These are phyloP conservation scores for Coniosporium tulheliwenetii DNA, from an alignment of 2,329 filamentous ascomycete genomes.

Conservation along the genomic window DNA sequence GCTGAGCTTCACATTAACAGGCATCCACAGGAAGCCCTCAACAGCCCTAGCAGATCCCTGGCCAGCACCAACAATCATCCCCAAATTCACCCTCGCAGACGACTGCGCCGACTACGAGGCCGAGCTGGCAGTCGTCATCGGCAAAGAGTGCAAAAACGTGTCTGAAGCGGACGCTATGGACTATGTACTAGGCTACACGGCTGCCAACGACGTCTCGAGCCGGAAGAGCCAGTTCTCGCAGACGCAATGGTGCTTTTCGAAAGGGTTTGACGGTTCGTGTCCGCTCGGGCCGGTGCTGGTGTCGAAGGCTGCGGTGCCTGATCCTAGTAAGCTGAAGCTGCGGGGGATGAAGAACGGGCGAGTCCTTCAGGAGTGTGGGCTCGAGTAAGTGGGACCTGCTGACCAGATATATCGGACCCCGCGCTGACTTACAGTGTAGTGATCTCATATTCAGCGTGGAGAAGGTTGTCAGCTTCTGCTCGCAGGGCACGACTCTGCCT, in stretches of 20 bases:
- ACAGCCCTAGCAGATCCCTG: conserved; percentile 40
- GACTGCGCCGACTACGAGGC: conserved; percentile 44
- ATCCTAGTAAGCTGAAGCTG: conserved; percentile 34
- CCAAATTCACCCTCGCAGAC: conserved; percentile 35
- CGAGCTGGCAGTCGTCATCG: conserved; percentile 42
- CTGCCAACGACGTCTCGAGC: conserved; percentile 47
- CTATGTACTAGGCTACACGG: conserved; percentile 49
- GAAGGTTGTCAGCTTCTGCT: conserved; percentile 23
- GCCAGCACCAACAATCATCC: conserved; percentile 33
- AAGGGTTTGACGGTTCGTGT: conserved; percentile 42
- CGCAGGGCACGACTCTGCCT: conserved; percentile 25
- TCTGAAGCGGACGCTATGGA: conserved; percentile 38
- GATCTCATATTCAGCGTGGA: conserved; percentile 40
- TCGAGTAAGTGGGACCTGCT: conserved; percentile 21
- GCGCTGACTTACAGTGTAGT: conserved; percentile 12
- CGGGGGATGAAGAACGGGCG: conserved; percentile 1
- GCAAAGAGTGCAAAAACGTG: conserved; percentile 37
- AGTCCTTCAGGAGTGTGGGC: conserved; percentile 25
- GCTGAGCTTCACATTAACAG: conserved; percentile 1
- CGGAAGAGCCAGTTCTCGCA: conserved; percentile 39
- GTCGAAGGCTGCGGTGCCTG: conserved; percentile 2
- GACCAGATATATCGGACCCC: too few species aligned
- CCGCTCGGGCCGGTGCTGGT: conserved; percentile 26
- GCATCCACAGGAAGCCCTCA: conserved; percentile 41
- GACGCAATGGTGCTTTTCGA: conserved; percentile 42